phyloP scores from a whole-genome alignment of 306 rosid genomes.

The Vachellia pachyceras region DNA sequence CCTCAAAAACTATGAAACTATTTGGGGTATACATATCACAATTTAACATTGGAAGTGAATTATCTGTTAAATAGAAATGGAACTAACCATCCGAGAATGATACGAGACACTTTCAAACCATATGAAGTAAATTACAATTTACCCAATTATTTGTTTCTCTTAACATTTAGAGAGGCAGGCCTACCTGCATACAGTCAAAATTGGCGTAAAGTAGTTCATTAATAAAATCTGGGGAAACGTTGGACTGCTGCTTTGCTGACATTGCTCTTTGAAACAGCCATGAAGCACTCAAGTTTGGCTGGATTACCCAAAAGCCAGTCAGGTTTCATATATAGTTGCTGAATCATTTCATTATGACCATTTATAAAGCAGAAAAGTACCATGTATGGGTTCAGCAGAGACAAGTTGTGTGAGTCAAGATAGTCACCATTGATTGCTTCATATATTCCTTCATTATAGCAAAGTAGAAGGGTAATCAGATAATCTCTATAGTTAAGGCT shows the following conservation, averaged over 20 bases:
- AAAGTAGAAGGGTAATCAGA: conserved; percentile 34
- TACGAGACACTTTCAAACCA: background rate
- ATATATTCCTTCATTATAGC: conserved; percentile 66
- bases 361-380: conserved; percentile 45
- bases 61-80: background rate
- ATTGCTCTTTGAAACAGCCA: conserved; percentile 99
- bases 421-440: conserved; percentile 78
- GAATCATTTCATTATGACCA: conserved; percentile 15
- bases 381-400: conserved; percentile 93
- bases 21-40: background rate
- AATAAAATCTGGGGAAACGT: conserved; percentile 79
- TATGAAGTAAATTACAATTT: background rate
- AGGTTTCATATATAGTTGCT: conserved; percentile 31
- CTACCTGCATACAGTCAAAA: conserved; percentile 84
- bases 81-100: background rate
- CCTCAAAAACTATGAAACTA: background rate
- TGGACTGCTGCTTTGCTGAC: conserved; percentile 77
- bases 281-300: conserved; percentile 95
- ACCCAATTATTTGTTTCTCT: background rate
- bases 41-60: background rate
- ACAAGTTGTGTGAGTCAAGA: conserved; percentile 79
- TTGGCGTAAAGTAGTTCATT: conserved; percentile 86
- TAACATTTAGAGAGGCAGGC: conserved; percentile 9
- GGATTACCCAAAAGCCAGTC: conserved; percentile 43
- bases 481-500: conserved; percentile 2